Evolutionary conservation across 2,329 filamentous ascomycete species (phyloP).

Genomic region (Dryadomyces sulphureus): DNA sequence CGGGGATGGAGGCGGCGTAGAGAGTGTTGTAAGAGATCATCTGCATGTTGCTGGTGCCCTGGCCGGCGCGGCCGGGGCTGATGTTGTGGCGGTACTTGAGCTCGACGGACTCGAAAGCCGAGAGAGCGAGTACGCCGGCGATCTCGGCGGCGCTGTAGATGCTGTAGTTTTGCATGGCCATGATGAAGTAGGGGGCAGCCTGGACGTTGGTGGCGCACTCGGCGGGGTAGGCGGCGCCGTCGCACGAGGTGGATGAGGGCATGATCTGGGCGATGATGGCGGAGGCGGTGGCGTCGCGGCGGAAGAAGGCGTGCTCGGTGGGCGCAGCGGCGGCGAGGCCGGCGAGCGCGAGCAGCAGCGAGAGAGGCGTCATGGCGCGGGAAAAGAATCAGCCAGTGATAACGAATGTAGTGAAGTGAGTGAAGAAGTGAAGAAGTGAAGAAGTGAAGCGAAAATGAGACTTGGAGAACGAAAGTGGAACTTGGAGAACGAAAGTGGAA

Average conservation of each 20-base stretch:
- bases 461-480: no score
- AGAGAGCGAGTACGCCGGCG: constrained; percentile 55
- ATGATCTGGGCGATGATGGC: constrained; percentile 37
- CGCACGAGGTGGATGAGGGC: constrained; percentile 41
- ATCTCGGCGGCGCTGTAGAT: constrained; percentile 42
- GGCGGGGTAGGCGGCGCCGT: constrained; percentile 24
- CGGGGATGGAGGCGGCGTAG: constrained; percentile 31
- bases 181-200: constrained; percentile 41
- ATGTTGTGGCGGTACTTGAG: constrained; percentile 58
- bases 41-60: constrained; percentile 53
- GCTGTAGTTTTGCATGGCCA: constrained; percentile 40
- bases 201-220: constrained; percentile 54
- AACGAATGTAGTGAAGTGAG: no score
- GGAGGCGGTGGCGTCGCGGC: constrained; percentile 12
- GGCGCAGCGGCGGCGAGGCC: neutral
- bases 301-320: neutral
- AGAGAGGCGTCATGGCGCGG: neutral
- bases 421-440: no score
- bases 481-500: no score
- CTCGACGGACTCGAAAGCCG: constrained; percentile 54
- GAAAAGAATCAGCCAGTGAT: neutral
- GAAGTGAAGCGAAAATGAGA: no score
- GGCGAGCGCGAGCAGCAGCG: neutral
- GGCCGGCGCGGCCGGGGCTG: constrained; percentile 39
- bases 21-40: constrained; percentile 22